Conservation (phyloP, 2,329 filamentous ascomycete genomes). For the Aspergillus sp. region DNA sequence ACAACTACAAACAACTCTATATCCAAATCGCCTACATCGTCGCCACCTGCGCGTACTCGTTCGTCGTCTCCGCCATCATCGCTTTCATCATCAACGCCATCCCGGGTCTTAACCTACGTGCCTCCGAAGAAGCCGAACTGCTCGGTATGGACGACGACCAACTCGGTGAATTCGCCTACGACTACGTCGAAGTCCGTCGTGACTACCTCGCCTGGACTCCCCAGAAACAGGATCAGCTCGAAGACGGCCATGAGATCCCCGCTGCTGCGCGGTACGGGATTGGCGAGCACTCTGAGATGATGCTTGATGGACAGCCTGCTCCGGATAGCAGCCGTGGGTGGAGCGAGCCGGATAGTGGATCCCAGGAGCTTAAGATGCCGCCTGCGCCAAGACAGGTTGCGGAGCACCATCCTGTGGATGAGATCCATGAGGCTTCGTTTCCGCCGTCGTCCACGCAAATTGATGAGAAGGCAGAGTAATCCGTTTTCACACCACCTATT, state of each 20-base stretch:
- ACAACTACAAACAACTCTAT: constrained; percentile 63
- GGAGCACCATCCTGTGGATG: constrained; percentile 16
- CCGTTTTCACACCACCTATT: neutral
- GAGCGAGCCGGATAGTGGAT: constrained; percentile 17
- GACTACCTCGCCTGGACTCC: constrained; percentile 48
- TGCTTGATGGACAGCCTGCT: constrained; percentile 51
- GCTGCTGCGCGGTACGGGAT: constrained; percentile 56
- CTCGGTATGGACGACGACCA: constrained; percentile 54
- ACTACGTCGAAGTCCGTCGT: constrained; percentile 46
- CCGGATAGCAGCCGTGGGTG: constrained; percentile 24
- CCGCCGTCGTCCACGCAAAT: constrained; percentile 1
- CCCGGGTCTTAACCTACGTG: constrained; percentile 63
- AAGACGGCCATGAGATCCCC: constrained; percentile 49
- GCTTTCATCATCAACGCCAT: constrained; percentile 65
- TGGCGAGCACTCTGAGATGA: constrained; percentile 52
- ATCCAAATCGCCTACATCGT: constrained; percentile 64
- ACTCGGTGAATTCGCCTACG: constrained; percentile 47
- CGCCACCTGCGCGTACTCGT: constrained; percentile 60
- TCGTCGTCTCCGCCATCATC: constrained; percentile 61
- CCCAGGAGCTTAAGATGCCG: constrained; percentile 15
- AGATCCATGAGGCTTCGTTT: constrained; percentile 7
- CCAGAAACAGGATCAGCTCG: constrained; percentile 35
- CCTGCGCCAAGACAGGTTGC: constrained; percentile 25
- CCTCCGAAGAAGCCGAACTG: constrained; percentile 60
- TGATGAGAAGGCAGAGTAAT: constrained; percentile 17